Conservation (phyloP, 108 stramenopile species). For the Nitzschia palea region DNA sequence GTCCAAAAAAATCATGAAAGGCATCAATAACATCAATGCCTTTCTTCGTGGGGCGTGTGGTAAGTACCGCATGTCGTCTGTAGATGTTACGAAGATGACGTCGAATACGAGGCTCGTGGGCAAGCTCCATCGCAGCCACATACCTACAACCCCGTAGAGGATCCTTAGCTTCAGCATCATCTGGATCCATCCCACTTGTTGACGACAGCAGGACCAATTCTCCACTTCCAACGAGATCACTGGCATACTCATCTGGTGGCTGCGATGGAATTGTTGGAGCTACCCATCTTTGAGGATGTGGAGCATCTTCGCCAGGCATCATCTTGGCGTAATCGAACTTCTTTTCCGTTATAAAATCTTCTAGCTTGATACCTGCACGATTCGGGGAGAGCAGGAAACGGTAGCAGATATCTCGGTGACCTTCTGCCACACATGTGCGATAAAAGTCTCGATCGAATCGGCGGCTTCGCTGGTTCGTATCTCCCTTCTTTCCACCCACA, state of each 20-base stretch:
- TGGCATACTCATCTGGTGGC: constrained; percentile 66
- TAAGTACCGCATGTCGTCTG: constrained; percentile 61
- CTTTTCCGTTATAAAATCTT: constrained; percentile 54
- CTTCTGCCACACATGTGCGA: constrained; percentile 80
- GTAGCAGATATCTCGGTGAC: constrained; percentile 72
- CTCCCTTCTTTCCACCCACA: constrained; percentile 24
- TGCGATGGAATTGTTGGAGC: constrained; percentile 55
- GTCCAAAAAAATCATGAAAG: constrained; percentile 86
- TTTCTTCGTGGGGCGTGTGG: constrained; percentile 82
- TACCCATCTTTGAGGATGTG: constrained; percentile 70
- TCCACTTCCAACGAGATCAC: constrained; percentile 78
- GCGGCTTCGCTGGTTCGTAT: constrained; percentile 67
- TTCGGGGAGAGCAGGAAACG: constrained; percentile 74
- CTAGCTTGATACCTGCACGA: constrained; percentile 79
- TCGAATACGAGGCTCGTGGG: constrained; percentile 85
- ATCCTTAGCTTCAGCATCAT: constrained; percentile 57
- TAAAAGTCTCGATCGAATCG: constrained; percentile 86
- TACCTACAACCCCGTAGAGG: constrained; percentile 81
- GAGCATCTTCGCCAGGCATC: constrained; percentile 71
- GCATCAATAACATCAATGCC: constrained; percentile 77
- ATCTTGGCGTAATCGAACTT: constrained; percentile 64
- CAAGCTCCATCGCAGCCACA: constrained; percentile 88
- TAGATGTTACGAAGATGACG: constrained; percentile 67
- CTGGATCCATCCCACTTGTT: constrained; percentile 42
- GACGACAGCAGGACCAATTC: constrained; percentile 74